Evolutionary conservation across 257 asterid species (phyloP).

Genomic region (Lycium barbarum): DNA sequence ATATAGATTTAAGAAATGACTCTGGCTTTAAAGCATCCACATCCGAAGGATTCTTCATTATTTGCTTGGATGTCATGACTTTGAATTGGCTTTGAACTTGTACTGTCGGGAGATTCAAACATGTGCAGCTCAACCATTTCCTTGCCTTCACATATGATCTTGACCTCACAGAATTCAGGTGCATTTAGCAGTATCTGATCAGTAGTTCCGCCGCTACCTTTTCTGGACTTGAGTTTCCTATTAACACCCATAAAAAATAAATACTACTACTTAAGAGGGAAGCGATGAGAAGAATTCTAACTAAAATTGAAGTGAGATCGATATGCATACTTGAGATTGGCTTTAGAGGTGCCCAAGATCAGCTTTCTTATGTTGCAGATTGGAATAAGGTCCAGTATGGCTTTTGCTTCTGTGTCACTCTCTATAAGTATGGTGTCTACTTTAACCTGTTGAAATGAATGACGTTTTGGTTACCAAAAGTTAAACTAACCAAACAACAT

Average conservation of each 20-base stretch:
- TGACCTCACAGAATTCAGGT: conserved; percentile 73
- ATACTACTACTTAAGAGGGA: neutral
- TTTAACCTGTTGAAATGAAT: conserved; percentile 48
- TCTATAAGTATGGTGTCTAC: conserved; percentile 78
- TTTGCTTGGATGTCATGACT: neutral
- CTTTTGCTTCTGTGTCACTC: conserved; percentile 73
- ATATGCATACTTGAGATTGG: conserved; percentile 53
- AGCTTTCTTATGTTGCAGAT: conserved; percentile 70
- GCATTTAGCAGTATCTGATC: conserved; percentile 59
- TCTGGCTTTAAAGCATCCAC: conserved; percentile 52
- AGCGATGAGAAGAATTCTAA: neutral
- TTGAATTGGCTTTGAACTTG: conserved; percentile 34
- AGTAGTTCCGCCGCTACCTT: conserved; percentile 51
- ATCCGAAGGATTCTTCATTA: conserved; percentile 29
- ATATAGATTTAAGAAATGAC: neutral
- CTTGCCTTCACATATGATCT: conserved; percentile 78
- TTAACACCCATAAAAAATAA: neutral
- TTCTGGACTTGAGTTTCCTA: conserved; percentile 59
- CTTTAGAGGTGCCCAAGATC: conserved; percentile 62
- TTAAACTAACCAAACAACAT: no score
- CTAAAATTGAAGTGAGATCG: neutral
- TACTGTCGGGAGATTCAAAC: conserved; percentile 38
- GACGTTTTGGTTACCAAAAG: neutral
- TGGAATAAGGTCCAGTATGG: conserved; percentile 80
- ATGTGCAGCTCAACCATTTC: conserved; percentile 45